These are phyloP conservation scores for Alternaria ethzedia DNA, from an alignment of 2,329 filamentous ascomycete species.

Conservation along the genomic window DNA sequence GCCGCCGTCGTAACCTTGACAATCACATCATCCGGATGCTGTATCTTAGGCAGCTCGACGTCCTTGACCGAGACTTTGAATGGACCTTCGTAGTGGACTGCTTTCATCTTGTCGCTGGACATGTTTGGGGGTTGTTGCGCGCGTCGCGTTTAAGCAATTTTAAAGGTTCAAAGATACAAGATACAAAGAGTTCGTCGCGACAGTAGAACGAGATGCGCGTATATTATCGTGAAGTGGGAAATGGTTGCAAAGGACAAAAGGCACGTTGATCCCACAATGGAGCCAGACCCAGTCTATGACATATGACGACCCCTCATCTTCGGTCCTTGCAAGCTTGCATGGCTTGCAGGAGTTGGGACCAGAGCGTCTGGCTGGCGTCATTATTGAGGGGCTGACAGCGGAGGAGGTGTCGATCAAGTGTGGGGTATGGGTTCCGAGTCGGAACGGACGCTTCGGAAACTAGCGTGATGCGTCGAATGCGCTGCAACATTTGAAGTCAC, in stretches of 20 bases:
- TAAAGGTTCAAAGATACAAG: not conserved
- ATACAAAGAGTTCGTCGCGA: not conserved
- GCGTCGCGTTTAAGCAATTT: not conserved
- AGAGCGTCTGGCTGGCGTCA: slow-evolving; percentile 1
- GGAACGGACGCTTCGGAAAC: slow-evolving; percentile 1
- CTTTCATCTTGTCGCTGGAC: slow-evolving; percentile 60
- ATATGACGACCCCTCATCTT: slow-evolving; percentile 4
- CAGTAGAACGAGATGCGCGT: not conserved
- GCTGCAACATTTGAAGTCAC: not conserved
- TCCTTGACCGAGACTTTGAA: slow-evolving; percentile 69
- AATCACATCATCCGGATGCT: slow-evolving; percentile 70
- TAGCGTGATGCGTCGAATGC: not conserved
- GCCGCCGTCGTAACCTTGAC: slow-evolving; percentile 70
- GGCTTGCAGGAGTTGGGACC: not conserved
- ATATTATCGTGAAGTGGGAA: not conserved
- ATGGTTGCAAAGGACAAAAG: not conserved
- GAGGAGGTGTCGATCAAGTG: not conserved
- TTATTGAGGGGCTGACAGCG: slow-evolving; percentile 8
- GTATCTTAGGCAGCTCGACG: slow-evolving; percentile 62
- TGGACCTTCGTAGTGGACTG: slow-evolving; percentile 67
- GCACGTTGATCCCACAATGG: not conserved
- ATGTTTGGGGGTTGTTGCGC: not conserved
- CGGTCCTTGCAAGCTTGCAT: not conserved
- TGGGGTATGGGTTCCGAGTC: slow-evolving; percentile 7
- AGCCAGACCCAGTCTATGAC: not conserved